Evolutionary conservation across 106 monocot genomes (phyloP).

Genomic region (Dendrobium huoshanense): DNA sequence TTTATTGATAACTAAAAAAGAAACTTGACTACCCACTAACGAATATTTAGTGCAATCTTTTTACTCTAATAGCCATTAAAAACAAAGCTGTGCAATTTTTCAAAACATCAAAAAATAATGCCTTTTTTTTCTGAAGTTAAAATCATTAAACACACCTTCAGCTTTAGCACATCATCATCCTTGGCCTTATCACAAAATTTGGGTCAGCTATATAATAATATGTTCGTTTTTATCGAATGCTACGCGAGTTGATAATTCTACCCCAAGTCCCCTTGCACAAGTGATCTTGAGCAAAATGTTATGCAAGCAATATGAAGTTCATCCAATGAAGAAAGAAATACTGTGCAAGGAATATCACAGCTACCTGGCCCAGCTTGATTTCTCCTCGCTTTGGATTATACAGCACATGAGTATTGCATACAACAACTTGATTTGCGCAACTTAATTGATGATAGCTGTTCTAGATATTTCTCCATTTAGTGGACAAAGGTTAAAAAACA

Average conservation of each 20-base stretch:
- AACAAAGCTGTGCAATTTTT: too few relatives aligned
- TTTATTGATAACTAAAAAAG: too few relatives aligned
- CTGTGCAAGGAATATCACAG: neutral
- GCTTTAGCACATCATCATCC: neutral
- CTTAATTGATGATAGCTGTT: conserved; percentile 37
- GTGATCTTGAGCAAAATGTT: neutral
- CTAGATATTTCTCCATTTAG: conserved; percentile 5
- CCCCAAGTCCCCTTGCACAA: neutral
- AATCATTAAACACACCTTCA: too few relatives aligned
- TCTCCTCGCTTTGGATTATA: conserved; percentile 98
- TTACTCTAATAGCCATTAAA: too few relatives aligned
- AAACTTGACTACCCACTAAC: too few relatives aligned
- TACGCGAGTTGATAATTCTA: neutral
- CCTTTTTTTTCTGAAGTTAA: too few relatives aligned
- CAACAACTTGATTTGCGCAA: conserved; percentile 53
- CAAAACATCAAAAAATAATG: too few relatives aligned
- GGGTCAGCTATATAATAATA: neutral
- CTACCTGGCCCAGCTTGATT: conserved; percentile 94
- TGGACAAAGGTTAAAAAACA: neutral
- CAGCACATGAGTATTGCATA: conserved; percentile 96
- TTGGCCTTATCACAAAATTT: neutral
- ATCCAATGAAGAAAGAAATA: neutral
- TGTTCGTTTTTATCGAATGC: neutral
- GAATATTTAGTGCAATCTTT: too few relatives aligned
- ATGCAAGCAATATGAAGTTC: neutral